Conservation (phyloP, 371 early-diverging fungal genomes). For the Mortierella sp. region DNA sequence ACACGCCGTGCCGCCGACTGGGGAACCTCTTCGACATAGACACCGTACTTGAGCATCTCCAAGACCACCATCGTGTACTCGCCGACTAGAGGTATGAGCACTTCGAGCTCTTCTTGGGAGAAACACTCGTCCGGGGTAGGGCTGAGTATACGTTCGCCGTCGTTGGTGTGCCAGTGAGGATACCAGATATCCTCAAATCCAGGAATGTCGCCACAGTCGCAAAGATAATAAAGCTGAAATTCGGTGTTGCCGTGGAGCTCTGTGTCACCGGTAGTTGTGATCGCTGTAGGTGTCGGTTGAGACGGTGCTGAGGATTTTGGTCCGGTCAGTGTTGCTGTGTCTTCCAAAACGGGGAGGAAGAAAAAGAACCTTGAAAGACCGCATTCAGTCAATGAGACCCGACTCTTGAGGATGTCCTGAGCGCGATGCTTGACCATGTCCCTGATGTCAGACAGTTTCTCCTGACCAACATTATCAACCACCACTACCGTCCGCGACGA, state of each 20-base stretch:
- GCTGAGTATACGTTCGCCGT: background rate
- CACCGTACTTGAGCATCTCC: conserved; percentile 18
- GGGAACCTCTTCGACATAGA: too few species aligned
- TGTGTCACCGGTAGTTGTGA: background rate
- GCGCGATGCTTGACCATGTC: conserved; percentile 25
- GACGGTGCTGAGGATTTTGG: too few species aligned
- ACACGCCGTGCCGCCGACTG: conserved; percentile 11
- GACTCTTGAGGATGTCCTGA: conserved; percentile 17
- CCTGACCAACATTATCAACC: background rate
- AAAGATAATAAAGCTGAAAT: conserved; percentile 22
- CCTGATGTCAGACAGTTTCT: background rate
- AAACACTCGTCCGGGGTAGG: too few species aligned
- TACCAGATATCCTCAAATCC: conserved; percentile 13
- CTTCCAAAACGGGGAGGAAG: conserved; percentile 17
- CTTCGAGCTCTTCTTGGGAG: background rate
- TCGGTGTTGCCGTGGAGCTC: background rate
- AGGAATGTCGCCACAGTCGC: conserved; percentile 35
- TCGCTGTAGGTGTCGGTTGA: background rate
- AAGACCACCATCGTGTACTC: conserved; percentile 29
- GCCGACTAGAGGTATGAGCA: conserved; percentile 15
- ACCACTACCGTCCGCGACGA: too few species aligned
- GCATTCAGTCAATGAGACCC: conserved; percentile 15
- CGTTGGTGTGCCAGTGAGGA: conserved; percentile 21
- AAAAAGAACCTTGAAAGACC: conserved; percentile 27
- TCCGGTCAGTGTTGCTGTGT: background rate